Evolutionary conservation across 1,284 basidiomycete genomes (phyloP).

Genomic region (Rhizoctonia solani): DNA sequence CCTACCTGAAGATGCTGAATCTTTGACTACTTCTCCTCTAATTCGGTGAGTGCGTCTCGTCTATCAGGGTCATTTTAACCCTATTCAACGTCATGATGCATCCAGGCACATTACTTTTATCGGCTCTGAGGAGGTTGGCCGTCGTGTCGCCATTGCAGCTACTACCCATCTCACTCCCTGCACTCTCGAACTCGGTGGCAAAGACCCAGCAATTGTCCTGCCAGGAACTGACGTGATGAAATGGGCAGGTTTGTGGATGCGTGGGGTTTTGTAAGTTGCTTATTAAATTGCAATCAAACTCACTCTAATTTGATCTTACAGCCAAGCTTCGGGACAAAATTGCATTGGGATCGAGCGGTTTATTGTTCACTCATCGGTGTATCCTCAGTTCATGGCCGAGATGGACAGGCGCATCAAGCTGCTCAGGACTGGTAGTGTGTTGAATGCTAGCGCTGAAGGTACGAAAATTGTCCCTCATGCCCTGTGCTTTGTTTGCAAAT

Average conservation of each 20-base stretch:
- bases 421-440: constrained; percentile 60
- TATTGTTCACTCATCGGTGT: constrained; percentile 77
- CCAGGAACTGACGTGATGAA: constrained; percentile 71
- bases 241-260: constrained; percentile 78
- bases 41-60: constrained; percentile 56
- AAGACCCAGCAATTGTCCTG: constrained; percentile 78
- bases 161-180: constrained; percentile 86
- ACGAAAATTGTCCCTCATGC: too few species aligned
- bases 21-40: constrained; percentile 75
- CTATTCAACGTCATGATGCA: not conserved
- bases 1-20: constrained; percentile 83
- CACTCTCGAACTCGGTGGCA: constrained; percentile 88
- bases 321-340: constrained; percentile 93
- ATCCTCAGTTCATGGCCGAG: constrained; percentile 70
- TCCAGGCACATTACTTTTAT: constrained; percentile 79
- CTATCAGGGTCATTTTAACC: too few species aligned
- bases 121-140: constrained; percentile 88
- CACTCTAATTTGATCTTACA: constrained; percentile 44
- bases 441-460: constrained; percentile 42
- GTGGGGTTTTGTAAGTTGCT: constrained; percentile 77
- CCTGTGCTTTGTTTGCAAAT: not conserved
- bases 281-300: not conserved
- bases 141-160: constrained; percentile 80
- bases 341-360: constrained; percentile 96
- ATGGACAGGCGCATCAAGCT: constrained; percentile 66